Conservation (phyloP, 768 basidiomycete species). For the Tricholoma sp. region DNA sequence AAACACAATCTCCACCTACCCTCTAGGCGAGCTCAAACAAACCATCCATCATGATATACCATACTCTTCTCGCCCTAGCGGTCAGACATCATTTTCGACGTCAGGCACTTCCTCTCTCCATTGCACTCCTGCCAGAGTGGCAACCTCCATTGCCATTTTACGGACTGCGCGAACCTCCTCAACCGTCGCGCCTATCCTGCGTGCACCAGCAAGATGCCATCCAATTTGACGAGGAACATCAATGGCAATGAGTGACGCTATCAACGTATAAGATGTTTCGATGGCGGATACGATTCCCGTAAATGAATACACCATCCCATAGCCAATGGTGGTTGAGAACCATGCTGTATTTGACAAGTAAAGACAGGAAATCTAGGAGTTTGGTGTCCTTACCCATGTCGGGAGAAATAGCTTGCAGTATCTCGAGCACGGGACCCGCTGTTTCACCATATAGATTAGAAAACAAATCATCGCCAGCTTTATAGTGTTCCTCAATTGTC, state of each 20-base stretch:
- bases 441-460: slow-evolving; percentile 51
- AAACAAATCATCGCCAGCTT: slow-evolving; percentile 40
- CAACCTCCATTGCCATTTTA: slow-evolving; percentile 48
- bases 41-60: neutral
- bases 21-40: neutral
- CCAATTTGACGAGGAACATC: slow-evolving; percentile 58
- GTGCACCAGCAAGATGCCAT: slow-evolving; percentile 63
- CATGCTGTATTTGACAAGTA: slow-evolving; percentile 34
- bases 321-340: slow-evolving; percentile 49
- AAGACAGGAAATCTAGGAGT: neutral
- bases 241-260: slow-evolving; percentile 55
- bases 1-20: neutral
- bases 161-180: slow-evolving; percentile 52
- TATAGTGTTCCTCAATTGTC: slow-evolving; percentile 39
- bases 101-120: slow-evolving; percentile 56
- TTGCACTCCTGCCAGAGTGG: slow-evolving; percentile 38
- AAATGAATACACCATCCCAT: slow-evolving; percentile 52
- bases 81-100: slow-evolving; percentile 17
- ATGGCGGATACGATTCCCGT: slow-evolving; percentile 39
- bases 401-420: slow-evolving; percentile 51
- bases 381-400: slow-evolving; percentile 48
- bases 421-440: slow-evolving; percentile 37
- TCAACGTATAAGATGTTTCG: slow-evolving; percentile 56
- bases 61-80: neutral
- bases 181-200: slow-evolving; percentile 46